Percentiles rank a stretch among this genome's conserved stretches.
Evolutionary conservation across 139 green algal genomes (phyloP).

Genomic region (Mesostigma viride): DNA sequence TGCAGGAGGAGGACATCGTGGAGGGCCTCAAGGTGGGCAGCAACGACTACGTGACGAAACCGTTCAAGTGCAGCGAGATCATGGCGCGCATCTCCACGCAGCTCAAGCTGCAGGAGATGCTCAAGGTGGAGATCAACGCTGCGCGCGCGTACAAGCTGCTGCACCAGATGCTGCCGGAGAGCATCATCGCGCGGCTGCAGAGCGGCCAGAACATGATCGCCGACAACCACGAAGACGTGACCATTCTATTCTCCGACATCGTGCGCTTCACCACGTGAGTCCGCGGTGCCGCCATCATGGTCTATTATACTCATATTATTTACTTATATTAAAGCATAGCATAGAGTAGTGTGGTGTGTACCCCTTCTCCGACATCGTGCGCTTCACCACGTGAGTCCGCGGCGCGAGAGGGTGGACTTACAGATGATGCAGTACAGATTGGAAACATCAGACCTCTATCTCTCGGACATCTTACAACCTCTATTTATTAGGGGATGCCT

Average conservation of each 20-base stretch:
- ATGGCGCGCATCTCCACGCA: constrained; percentile 43
- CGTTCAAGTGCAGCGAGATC: constrained; percentile 41
- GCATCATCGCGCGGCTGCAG: neutral
- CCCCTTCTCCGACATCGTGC: constrained; percentile 43
- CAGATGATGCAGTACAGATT: too few species aligned
- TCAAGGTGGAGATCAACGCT: neutral
- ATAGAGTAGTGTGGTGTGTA: too few species aligned
- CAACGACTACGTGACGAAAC: constrained; percentile 51
- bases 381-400: too few species aligned
- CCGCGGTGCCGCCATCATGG: too few species aligned
- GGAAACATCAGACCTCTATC: too few species aligned
- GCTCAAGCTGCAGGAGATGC: constrained; percentile 34
- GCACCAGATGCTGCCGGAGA: constrained; percentile 2
- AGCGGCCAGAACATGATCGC: constrained; percentile 2
- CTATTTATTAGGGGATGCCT: too few species aligned
- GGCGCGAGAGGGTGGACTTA: too few species aligned
- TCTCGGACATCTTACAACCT: too few species aligned
- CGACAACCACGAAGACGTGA: constrained; percentile 21
- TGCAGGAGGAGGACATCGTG: constrained; percentile 28
- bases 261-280: constrained; percentile 42
- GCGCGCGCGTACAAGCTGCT: neutral
- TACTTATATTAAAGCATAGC: too few species aligned
- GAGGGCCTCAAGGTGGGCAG: constrained; percentile 37
- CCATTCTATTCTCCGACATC: constrained; percentile 43
- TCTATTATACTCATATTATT: too few species aligned